Evolutionary conservation across 768 basidiomycete species (phyloP).

Genomic region (Boletales sp.): DNA sequence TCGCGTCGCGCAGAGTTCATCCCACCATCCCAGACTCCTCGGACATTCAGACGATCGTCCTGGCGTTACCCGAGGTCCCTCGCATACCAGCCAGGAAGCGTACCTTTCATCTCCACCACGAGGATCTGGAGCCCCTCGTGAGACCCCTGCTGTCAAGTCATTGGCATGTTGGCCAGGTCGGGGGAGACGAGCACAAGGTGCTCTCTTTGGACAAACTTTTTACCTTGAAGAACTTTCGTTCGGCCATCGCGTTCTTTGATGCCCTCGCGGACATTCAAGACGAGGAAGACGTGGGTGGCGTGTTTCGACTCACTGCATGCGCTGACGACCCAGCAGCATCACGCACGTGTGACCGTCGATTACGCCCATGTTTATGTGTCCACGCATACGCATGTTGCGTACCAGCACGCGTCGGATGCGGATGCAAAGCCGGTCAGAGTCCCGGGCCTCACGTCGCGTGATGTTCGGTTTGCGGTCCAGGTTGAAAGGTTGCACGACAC

Average conservation of each 20-base stretch:
- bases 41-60: constrained; percentile 10
- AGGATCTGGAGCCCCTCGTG: constrained; percentile 33
- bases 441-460: constrained; percentile 48
- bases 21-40: constrained; percentile 12
- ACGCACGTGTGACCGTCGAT: constrained; percentile 28
- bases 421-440: constrained; percentile 12
- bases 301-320: background rate
- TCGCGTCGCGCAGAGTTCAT: background rate
- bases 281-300: constrained; percentile 29
- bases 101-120: constrained; percentile 32
- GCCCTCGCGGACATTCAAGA: constrained; percentile 24
- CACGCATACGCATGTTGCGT: constrained; percentile 28
- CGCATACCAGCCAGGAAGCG: constrained; percentile 28
- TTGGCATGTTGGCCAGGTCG: constrained; percentile 24
- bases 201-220: constrained; percentile 28
- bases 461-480: constrained; percentile 45
- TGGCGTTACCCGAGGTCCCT: constrained; percentile 24
- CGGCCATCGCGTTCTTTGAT: constrained; percentile 27
- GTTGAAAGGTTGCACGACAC: constrained; percentile 35
- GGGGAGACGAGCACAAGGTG: constrained; percentile 9
- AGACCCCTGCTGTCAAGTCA: constrained; percentile 34
- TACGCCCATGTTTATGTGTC: constrained; percentile 20
- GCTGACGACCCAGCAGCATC: constrained; percentile 21
- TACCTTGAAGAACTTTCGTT: constrained; percentile 21
- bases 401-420: constrained; percentile 4